Evolutionary conservation across 441 rosid species (phyloP), one percentile per base, ranked within the genome.

Genomic region (Pelargonium australe): DNA sequence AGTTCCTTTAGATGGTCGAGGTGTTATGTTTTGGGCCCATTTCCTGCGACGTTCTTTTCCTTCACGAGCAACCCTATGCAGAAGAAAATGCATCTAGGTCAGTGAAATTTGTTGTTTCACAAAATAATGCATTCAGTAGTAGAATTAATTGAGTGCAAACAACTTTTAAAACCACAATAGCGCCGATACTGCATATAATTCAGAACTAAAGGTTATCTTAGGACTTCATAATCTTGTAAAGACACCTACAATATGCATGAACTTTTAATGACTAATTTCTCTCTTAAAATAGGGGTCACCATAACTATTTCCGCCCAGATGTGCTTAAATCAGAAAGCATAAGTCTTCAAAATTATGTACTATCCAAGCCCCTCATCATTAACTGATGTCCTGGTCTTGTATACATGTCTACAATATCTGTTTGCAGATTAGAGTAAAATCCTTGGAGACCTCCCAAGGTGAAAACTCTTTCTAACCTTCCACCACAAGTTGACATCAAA

Each of bases 41-140:
- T 66, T 61, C 77, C 82, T 86, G 47, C 89, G 88, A 3, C 81
- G 84, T 72, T 87, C 95, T 82, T 91, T 94, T 80, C 88, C 83
- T 80, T 91, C 94, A 4, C 86, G 87, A 65, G 73, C 37, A 76
- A 84, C 73, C 77, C 97, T 91, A 71, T 4, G 40, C 40, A 51
- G 37, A 74, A 63, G 9, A 66, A 41, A 53, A 7, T 1, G 13
- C 1, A n/a, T 58, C 60, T 20, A 47, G 49, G 17, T 57, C 31
- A 23, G 9, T 4, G 57, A 71, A 65, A 28, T 0, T 5, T 28
- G 25, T 44, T 16, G 1, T 19, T 61, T 31, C 11, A 20, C 0
- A 61, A 37, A 43, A 63, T 55, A 57, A 34, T 9, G n/a, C 9
- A 45, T 1, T 17, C 68, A 28, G 5, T n/a, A 55, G n/a, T 17